Percentiles rank a stretch among this genome's conserved stretches.
These are phyloP conservation scores for Geranium rotundifolium DNA, from an alignment of 345 rosid genomes.

Conservation along the genomic window DNA sequence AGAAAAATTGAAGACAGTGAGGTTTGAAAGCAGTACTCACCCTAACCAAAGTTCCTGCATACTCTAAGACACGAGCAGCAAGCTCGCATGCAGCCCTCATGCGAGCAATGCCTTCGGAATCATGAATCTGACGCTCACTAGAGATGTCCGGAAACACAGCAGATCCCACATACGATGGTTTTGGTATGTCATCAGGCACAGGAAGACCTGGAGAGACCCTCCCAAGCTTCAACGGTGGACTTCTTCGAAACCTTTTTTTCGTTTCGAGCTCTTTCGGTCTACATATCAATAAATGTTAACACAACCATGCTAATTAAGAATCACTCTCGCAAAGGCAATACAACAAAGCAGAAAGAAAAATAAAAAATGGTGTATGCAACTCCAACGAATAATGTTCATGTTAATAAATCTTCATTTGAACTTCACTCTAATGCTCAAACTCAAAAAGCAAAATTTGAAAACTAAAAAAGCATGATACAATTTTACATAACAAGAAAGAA, in stretches of 20 bases:
- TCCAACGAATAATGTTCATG: background rate
- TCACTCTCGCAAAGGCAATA: background rate
- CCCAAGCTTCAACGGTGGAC: conserved; percentile 56
- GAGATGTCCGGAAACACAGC: conserved; percentile 52
- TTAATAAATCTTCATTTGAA: too few species aligned
- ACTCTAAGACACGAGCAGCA: conserved; percentile 69
- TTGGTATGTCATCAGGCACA: conserved; percentile 60
- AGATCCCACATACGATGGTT: conserved; percentile 55
- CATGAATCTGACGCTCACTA: conserved; percentile 55
- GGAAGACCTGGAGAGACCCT: conserved; percentile 60
- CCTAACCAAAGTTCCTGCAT: conserved; percentile 76
- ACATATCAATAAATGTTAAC: conserved; percentile 3
- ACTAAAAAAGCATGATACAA: background rate
- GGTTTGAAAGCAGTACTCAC: conserved; percentile 22
- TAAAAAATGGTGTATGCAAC: background rate
- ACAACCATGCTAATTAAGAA: conserved; percentile 3
- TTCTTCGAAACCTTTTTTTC: conserved; percentile 25
- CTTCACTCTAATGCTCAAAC: too few species aligned
- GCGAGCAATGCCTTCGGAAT: conserved; percentile 48
- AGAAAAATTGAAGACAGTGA: background rate
- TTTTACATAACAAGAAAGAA: background rate
- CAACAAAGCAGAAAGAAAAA: background rate
- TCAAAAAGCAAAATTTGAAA: too few species aligned
- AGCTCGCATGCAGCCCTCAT: conserved; percentile 93
- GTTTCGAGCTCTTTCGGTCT: conserved; percentile 52